These are phyloP conservation scores for Helicocarpus griseus DNA, from an alignment of 2,329 filamentous ascomycete species.

Conservation along the genomic window DNA sequence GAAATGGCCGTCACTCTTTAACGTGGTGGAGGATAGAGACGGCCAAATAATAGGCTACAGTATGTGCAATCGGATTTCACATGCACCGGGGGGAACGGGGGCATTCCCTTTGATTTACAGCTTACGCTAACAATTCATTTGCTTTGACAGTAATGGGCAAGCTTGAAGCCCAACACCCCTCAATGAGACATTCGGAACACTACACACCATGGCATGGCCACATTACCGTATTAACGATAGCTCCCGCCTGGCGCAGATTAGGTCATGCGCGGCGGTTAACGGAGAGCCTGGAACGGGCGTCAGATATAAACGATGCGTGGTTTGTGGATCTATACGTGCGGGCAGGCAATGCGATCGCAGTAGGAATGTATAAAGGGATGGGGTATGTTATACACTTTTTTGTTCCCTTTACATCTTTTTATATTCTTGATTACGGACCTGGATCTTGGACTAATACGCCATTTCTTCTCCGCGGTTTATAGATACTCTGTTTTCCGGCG, in stretches of 20 bases:
- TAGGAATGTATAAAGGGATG: constrained; percentile 79
- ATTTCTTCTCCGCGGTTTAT: background rate
- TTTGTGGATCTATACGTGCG: constrained; percentile 95
- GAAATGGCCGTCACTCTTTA: constrained; percentile 91
- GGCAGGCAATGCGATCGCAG: constrained; percentile 76
- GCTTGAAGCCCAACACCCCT: constrained; percentile 74
- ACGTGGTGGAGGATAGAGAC: constrained; percentile 73
- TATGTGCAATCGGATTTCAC: constrained; percentile 36
- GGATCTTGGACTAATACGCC: background rate
- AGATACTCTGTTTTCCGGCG: constrained; percentile 75
- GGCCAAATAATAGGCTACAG: constrained; percentile 94
- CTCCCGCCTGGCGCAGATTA: constrained; percentile 72
- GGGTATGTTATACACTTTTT: constrained; percentile 44
- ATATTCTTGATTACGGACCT: background rate
- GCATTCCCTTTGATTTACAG: background rate
- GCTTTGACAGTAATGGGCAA: constrained; percentile 76
- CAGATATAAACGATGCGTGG: constrained; percentile 76
- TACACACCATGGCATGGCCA: constrained; percentile 99
- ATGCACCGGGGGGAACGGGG: background rate
- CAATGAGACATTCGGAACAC: constrained; percentile 66
- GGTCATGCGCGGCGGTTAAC: constrained; percentile 81
- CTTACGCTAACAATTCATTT: background rate
- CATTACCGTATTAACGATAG: constrained; percentile 89
- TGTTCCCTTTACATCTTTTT: background rate
- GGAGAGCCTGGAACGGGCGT: constrained; percentile 68